Percentiles rank a stretch among this genome's conserved stretches.
Conservation (phyloP, 176 grass and related monocot species). For the Tuctoria greenei region DNA sequence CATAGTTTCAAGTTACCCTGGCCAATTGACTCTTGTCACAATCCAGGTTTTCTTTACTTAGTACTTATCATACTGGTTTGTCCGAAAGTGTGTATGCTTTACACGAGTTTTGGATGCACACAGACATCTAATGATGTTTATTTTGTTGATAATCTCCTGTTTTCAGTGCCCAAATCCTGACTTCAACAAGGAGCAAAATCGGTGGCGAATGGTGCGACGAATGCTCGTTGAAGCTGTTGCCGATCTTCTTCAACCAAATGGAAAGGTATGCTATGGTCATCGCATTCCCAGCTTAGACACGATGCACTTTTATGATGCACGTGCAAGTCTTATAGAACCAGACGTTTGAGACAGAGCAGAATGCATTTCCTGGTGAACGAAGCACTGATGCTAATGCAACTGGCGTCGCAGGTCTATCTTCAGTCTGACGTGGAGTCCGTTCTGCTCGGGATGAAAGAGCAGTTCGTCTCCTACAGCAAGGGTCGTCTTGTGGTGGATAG, state of each 20-base stretch:
- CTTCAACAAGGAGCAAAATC: conserved; percentile 73
- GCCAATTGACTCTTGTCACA: conserved; percentile 60
- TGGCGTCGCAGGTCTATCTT: conserved; percentile 70
- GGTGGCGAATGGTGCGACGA: conserved; percentile 82
- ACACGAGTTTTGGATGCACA: background rate
- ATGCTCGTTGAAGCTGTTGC: conserved; percentile 75
- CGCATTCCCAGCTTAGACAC: background rate
- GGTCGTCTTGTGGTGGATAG: conserved; percentile 55
- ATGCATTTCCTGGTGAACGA: conserved; percentile 2
- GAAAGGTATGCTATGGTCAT: conserved; percentile 55
- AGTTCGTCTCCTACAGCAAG: conserved; percentile 56
- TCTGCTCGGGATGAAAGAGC: conserved; percentile 63
- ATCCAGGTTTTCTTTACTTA: conserved; percentile 65
- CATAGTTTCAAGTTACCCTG: conserved; percentile 87
- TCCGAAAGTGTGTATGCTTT: conserved; percentile 6
- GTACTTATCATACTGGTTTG: background rate
- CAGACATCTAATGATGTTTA: background rate
- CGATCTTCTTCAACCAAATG: conserved; percentile 70
- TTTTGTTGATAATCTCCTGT: conserved; percentile 19
- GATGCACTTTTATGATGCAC: background rate
- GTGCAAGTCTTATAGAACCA: background rate
- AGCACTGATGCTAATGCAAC: background rate
- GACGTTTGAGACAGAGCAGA: background rate
- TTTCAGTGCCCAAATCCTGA: conserved; percentile 86
- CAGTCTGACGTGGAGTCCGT: conserved; percentile 78